Evolutionary conservation across 495 filamentous ascomycete genomes (phyloP), one percentile per base, ranked within the genome.

Genomic region (Penicillium riverlandense): DNA sequence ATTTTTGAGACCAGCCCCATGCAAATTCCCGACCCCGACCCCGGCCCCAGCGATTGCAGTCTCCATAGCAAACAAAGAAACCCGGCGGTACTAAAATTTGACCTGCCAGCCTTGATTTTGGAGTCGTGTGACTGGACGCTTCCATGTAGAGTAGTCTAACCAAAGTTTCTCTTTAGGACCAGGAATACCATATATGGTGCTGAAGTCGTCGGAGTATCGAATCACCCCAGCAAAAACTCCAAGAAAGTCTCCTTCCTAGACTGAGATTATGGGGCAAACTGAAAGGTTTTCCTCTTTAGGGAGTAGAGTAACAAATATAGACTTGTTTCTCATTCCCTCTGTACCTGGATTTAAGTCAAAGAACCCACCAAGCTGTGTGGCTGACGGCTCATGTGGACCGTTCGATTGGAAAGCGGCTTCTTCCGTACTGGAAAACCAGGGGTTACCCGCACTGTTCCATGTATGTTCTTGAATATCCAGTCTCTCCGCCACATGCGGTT

Each of bases 231-330:
- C 39, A 41, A 31, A 41, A 11, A 29, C 29, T 12, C 29, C 29
- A 31, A 41, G 39, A 15, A 41, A 7, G 12, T 41, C 39, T 32
- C 39, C 39, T 12, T 41, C 39, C 39, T 41, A 29, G 29, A 41
- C 39, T 10, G 39, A 9, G 32, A 41, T 41, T 22, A 31, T 41
- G 15, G 39, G 29, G 11, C 29, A 41, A 8, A 41, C 39, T 29
- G 32, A 13, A 32, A 41, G 32, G 30, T 6, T 8, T 1, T 41
- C 29, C 11, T 41, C 39, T 41, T 41, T 41, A 8, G 39, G 39
- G 29, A 12, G 29, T 13, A 41, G 29, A 29, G 39, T 41, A 13
- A 41, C 39, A 41, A 41, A 41, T 5, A 41, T 41, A 32, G 39
- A 41, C 29, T 41, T 41, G 39, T 41, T 41, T 13, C 39, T 10